These are phyloP conservation scores for Zoysia japonica DNA, from an alignment of 176 grass and related monocot species.

Conservation along the genomic window DNA sequence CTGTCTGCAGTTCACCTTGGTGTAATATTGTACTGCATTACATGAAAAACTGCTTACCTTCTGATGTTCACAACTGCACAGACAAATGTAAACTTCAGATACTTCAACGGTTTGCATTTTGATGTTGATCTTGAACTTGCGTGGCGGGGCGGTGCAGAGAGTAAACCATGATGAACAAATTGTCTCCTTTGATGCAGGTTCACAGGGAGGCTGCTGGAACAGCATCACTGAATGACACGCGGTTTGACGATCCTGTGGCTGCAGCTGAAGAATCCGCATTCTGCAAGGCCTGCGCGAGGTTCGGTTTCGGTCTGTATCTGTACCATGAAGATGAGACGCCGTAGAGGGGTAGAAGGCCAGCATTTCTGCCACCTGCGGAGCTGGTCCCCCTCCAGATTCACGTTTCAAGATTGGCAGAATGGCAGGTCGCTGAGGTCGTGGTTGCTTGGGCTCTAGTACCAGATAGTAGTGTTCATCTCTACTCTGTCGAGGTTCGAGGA, in stretches of 20 bases:
- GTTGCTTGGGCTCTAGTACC: neutral
- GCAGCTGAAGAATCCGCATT: slow-evolving; percentile 79
- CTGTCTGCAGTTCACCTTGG: neutral
- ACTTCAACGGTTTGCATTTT: neutral
- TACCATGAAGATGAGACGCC: slow-evolving; percentile 67
- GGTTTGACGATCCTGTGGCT: slow-evolving; percentile 60
- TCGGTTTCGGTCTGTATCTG: slow-evolving; percentile 85
- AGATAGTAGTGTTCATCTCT: neutral
- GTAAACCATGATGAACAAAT: neutral
- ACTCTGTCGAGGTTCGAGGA: neutral
- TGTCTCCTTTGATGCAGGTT: slow-evolving; percentile 37
- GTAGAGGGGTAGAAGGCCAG: slow-evolving; percentile 32
- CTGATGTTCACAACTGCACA: neutral
- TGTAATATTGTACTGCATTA: neutral
- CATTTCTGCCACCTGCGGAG: neutral
- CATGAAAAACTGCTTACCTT: neutral
- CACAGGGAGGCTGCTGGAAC: slow-evolving; percentile 70
- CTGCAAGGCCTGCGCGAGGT: slow-evolving; percentile 83
- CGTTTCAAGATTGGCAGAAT: neutral
- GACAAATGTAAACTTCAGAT: neutral
- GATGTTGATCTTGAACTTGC: neutral
- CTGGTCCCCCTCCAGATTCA: neutral
- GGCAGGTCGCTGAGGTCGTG: neutral
- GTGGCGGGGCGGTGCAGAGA: neutral
- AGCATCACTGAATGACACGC: slow-evolving; percentile 49